phyloP scores from a whole-genome alignment of 164 flowering plant genomes.

The Berberis vulgaris region DNA sequence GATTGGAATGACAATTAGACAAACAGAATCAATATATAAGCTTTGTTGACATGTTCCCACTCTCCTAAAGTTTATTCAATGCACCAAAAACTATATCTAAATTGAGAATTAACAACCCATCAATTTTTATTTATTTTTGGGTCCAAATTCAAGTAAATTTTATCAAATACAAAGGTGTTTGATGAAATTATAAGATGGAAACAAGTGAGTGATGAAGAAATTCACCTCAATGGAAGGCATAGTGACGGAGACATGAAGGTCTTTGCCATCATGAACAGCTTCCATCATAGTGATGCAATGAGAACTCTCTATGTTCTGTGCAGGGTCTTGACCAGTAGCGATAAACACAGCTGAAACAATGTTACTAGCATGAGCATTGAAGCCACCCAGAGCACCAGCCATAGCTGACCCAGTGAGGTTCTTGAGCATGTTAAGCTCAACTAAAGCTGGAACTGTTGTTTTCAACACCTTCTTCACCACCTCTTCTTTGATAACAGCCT shows the following conservation, averaged over 20 bases:
- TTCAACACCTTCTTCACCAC: constrained; percentile 69
- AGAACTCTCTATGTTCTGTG: constrained; percentile 85
- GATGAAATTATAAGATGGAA: too few relatives aligned
- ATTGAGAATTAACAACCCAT: too few relatives aligned
- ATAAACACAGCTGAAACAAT: constrained; percentile 73
- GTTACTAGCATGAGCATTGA: constrained; percentile 84
- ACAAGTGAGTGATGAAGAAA: not conserved
- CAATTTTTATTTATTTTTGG: too few relatives aligned
- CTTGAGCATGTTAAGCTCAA: constrained; percentile 84
- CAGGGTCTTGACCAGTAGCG: constrained; percentile 94
- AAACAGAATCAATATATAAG: too few relatives aligned
- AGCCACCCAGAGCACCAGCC: constrained; percentile 87
- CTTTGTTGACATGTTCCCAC: too few relatives aligned
- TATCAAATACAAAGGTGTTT: too few relatives aligned
- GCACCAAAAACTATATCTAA: too few relatives aligned
- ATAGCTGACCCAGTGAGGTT: constrained; percentile 79
- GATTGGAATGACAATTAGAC: too few relatives aligned
- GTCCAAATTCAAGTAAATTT: too few relatives aligned
- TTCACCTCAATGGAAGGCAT: constrained; percentile 87
- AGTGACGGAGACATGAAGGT: constrained; percentile 70
- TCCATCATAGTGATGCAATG: constrained; percentile 94
- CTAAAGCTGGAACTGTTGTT: constrained; percentile 62
- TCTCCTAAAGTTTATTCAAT: too few relatives aligned
- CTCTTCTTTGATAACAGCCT: constrained; percentile 68
- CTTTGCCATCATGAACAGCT: constrained; percentile 65